A percentile compares a stretch with the other conserved stretches of the same genome.
These are phyloP conservation scores for Calonectria hawksworthii DNA, from an alignment of 2,329 filamentous ascomycete genomes.

Conservation along the genomic window DNA sequence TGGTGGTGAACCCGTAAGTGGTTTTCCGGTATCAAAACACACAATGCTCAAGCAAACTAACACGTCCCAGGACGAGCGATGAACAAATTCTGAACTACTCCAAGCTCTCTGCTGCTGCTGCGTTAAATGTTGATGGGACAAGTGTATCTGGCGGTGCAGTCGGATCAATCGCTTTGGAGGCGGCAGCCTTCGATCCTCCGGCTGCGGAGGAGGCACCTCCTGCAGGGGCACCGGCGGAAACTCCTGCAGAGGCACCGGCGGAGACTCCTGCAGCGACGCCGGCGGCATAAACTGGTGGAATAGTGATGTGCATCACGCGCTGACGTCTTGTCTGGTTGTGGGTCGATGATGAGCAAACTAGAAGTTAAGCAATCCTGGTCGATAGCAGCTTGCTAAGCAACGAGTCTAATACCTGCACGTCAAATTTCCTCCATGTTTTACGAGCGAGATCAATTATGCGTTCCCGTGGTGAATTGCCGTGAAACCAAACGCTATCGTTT, in stretches of 20 bases:
- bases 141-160: constrained; percentile 38
- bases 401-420: not conserved
- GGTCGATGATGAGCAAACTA: not conserved
- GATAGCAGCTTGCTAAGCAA: not conserved
- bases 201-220: constrained; percentile 30
- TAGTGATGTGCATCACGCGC: not conserved
- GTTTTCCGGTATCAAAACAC: not conserved
- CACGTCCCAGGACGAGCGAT: constrained; percentile 30
- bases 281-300: not conserved
- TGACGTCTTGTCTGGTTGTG: not conserved
- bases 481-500: not conserved
- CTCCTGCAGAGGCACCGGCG: constrained; percentile 11
- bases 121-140: constrained; percentile 38
- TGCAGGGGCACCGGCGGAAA: constrained; percentile 1
- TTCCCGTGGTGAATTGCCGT: not conserved
- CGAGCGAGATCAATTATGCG: not conserved
- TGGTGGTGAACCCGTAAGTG: constrained; percentile 63
- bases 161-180: constrained; percentile 37
- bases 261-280: constrained; percentile 18
- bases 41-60: not conserved
- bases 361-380: constrained; percentile 2
- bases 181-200: constrained; percentile 39
- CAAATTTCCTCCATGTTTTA: not conserved
- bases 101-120: constrained; percentile 32
- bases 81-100: constrained; percentile 37